phyloP scores from a whole-genome alignment of 768 basidiomycete genomes.

The Strobilomyces confusus region DNA sequence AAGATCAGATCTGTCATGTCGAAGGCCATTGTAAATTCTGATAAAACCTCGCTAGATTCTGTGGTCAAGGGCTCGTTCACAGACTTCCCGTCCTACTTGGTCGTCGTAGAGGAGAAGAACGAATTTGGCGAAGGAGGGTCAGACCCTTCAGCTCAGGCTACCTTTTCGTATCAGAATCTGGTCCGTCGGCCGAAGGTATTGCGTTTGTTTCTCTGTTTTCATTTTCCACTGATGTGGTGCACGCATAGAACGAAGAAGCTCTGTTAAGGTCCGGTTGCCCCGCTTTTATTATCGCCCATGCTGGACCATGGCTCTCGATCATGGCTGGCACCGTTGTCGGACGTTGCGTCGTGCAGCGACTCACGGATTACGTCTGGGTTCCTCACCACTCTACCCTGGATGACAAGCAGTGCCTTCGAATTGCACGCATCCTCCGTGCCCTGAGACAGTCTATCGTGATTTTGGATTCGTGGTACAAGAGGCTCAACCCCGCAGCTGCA shows the following conservation, averaged over 20 bases:
- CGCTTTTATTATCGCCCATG: too few relatives aligned
- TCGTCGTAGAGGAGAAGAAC: too few relatives aligned
- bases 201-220: not conserved
- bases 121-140: conserved; percentile 19
- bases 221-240: not conserved
- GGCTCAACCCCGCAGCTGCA: too few relatives aligned
- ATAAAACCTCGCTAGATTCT: conserved; percentile 4
- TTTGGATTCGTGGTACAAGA: conserved; percentile 22
- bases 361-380: too few relatives aligned
- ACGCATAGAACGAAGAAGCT: conserved; percentile 9
- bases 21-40: not conserved
- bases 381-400: too few relatives aligned
- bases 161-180: conserved; percentile 17
- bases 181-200: conserved; percentile 12
- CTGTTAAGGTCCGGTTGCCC: too few relatives aligned
- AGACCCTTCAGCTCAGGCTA: conserved; percentile 30
- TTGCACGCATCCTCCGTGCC: not conserved
- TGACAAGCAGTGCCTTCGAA: too few relatives aligned
- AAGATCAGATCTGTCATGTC: conserved; percentile 1
- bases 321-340: conserved; percentile 30
- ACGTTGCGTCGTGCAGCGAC: too few relatives aligned
- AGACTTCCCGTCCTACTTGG: not conserved
- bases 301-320: too few relatives aligned
- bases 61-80: not conserved
- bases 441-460: conserved; percentile 7